Evolutionary conservation across 495 filamentous ascomycete species (phyloP), one percentile per base, ranked within the genome.

Genomic region (Hapsidospora chrysogenum): DNA sequence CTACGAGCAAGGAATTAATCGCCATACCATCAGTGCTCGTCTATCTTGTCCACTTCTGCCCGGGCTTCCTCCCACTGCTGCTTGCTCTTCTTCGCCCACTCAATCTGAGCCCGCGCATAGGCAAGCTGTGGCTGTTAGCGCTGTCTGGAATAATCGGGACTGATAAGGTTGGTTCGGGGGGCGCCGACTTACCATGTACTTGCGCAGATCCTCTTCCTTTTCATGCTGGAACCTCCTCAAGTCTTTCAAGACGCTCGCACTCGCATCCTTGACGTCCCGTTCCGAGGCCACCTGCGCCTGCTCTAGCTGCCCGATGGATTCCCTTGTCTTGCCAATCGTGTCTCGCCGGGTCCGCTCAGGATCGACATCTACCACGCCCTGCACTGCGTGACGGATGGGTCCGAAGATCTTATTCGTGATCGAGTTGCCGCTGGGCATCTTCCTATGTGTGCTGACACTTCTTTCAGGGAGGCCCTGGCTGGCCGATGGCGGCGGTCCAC

Each of bases 21-120:
- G n/a, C n/a, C n/a, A n/a, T n/a, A n/a, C n/a, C n/a, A n/a, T 40
- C 50, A 60, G 22, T 50, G 53, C 44, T 72, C 64, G 27, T 69
- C 64, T 45, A 95, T 95, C 64, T 92, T 94, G 37, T 78, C 73
- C 33, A 94, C 79, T 49, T 96, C 89, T n/a, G 75, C 77, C 46
- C 73, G 83, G 2, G 89, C 89, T 52, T 96, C 86, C 46, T 85
- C 83, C 89, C 89, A 97, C 2, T 83, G 84, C 48, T 92, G 86
- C 45, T 89, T 74, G 47, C 86, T 95, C 61, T 89, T 89, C 53
- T 77, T 85, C n/a, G 89, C 92, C 89, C 89, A 97, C 53, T 96
- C 85, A 38, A 97, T 77, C 51, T 97, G 89, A 52, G 78, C 86
- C 48, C 75, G 79, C 9, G 89, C 89, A 50, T 93, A 97, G 30